Conservation (phyloP, 202 grass and related monocot genomes). For the Miscanthus sacchariflorus region DNA sequence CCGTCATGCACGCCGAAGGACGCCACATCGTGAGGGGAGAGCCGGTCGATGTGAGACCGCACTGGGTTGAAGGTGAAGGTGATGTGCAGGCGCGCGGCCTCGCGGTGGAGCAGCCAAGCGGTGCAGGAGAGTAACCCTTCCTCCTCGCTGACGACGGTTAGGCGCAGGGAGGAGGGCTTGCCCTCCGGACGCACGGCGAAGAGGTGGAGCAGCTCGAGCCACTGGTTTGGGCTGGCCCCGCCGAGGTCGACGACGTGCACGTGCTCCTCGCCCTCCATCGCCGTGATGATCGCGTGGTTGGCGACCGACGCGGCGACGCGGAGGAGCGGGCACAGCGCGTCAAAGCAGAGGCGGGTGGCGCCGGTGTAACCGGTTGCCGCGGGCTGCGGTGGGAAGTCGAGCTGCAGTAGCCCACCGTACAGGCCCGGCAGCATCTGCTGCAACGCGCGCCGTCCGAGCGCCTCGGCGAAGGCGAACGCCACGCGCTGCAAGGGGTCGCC, state of each 20-base stretch:
- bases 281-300: constrained; percentile 63
- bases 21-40: neutral
- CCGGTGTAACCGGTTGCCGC: neutral
- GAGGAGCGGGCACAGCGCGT: constrained; percentile 65
- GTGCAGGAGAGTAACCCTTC: constrained; percentile 35
- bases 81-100: constrained; percentile 56
- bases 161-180: constrained; percentile 42
- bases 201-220: constrained; percentile 60
- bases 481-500: constrained; percentile 64
- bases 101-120: constrained; percentile 38
- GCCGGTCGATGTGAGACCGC: constrained; percentile 38
- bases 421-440: constrained; percentile 44
- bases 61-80: constrained; percentile 58
- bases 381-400: neutral
- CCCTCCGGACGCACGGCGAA: constrained; percentile 45
- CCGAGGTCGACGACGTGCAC: constrained; percentile 76
- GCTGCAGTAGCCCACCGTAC: constrained; percentile 40
- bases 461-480: constrained; percentile 49
- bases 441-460: constrained; percentile 52
- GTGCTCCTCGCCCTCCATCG: constrained; percentile 47
- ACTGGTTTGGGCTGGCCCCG: constrained; percentile 49
- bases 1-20: constrained; percentile 43
- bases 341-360: constrained; percentile 45
- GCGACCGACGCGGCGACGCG: constrained; percentile 43
- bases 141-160: constrained; percentile 48